A percentile compares a stretch with the other conserved stretches of the same genome.
phyloP scores from a whole-genome alignment of 1,139 yeast genomes.

The Dujonia santamariae region DNA sequence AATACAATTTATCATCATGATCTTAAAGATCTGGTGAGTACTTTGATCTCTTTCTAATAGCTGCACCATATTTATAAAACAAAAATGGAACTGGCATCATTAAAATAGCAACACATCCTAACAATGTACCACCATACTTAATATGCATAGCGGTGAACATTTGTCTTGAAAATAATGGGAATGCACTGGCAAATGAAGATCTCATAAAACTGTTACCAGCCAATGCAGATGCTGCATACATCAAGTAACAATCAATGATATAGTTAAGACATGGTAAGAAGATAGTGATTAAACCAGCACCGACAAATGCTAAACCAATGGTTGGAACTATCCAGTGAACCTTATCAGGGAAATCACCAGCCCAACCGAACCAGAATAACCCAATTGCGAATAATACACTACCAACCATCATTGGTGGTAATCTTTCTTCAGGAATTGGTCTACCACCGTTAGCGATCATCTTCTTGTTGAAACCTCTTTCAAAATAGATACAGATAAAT shows the following conservation, averaged over 20 bases:
- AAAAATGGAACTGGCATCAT: slow-evolving; percentile 76
- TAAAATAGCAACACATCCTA: slow-evolving; percentile 64
- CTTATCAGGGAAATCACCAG: slow-evolving; percentile 59
- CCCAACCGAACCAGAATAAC: slow-evolving; percentile 76
- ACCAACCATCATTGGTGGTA: slow-evolving; percentile 66
- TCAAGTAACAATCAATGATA: slow-evolving; percentile 68
- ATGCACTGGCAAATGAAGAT: slow-evolving; percentile 54
- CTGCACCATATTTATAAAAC: slow-evolving; percentile 63
- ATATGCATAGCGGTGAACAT: slow-evolving; percentile 75
- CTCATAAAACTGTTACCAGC: slow-evolving; percentile 83
- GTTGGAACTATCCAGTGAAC: slow-evolving; percentile 80
- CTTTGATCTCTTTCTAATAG: slow-evolving; percentile 59
- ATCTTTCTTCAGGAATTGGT: slow-evolving; percentile 69
- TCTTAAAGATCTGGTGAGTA: slow-evolving; percentile 43
- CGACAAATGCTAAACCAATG: slow-evolving; percentile 61
- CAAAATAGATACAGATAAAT: slow-evolving; percentile 18
- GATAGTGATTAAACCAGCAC: slow-evolving; percentile 66
- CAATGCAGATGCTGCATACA: slow-evolving; percentile 82
- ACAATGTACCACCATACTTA: slow-evolving; percentile 79
- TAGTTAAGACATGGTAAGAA: slow-evolving; percentile 73
- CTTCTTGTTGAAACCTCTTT: slow-evolving; percentile 18
- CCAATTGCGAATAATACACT: slow-evolving; percentile 66
- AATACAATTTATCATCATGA: too few species aligned
- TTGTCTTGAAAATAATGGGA: slow-evolving; percentile 52
- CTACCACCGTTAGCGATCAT: slow-evolving; percentile 48